Evolutionary conservation across 1,284 basidiomycete genomes (phyloP).

Genomic region (Ceratobasidium sp.): DNA sequence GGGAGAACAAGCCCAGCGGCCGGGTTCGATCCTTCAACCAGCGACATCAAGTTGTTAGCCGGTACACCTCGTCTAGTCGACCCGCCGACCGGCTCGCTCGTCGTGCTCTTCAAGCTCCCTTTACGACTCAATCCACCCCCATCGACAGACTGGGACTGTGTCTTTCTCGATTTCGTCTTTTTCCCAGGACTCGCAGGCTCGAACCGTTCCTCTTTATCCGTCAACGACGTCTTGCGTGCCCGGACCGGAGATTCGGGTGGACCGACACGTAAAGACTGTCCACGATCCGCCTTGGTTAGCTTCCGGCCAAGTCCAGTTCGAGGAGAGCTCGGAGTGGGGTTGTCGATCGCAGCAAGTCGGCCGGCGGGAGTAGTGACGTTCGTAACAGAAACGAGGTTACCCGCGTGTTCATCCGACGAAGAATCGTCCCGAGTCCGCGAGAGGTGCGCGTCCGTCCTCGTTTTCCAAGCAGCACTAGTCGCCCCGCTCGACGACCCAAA

Average conservation of each 20-base stretch:
- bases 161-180: slow-evolving; percentile 14
- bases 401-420: slow-evolving; percentile 38
- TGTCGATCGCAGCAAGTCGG: slow-evolving; percentile 33
- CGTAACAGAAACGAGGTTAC: slow-evolving; percentile 28
- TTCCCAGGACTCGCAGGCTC: slow-evolving; percentile 24
- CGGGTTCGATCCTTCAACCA: slow-evolving; percentile 24
- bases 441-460: slow-evolving; percentile 28
- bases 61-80: background rate
- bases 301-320: slow-evolving; percentile 12
- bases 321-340: slow-evolving; percentile 7
- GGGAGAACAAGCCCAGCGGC: slow-evolving; percentile 13
- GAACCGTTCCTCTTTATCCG: slow-evolving; percentile 32
- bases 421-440: slow-evolving; percentile 17
- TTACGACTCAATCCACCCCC: slow-evolving; percentile 41
- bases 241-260: slow-evolving; percentile 33
- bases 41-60: slow-evolving; percentile 31
- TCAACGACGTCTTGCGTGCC: slow-evolving; percentile 10
- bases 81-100: slow-evolving; percentile 32
- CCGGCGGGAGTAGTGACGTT: slow-evolving; percentile 32
- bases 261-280: slow-evolving; percentile 39
- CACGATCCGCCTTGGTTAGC: slow-evolving; percentile 40
- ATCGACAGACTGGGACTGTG: slow-evolving; percentile 28
- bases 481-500: slow-evolving; percentile 9
- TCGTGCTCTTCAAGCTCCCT: slow-evolving; percentile 43
- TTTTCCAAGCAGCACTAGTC: slow-evolving; percentile 10